Base-by-base conservation (phyloP, 768 basidiomycete species). In the Russula sp. region DNA sequence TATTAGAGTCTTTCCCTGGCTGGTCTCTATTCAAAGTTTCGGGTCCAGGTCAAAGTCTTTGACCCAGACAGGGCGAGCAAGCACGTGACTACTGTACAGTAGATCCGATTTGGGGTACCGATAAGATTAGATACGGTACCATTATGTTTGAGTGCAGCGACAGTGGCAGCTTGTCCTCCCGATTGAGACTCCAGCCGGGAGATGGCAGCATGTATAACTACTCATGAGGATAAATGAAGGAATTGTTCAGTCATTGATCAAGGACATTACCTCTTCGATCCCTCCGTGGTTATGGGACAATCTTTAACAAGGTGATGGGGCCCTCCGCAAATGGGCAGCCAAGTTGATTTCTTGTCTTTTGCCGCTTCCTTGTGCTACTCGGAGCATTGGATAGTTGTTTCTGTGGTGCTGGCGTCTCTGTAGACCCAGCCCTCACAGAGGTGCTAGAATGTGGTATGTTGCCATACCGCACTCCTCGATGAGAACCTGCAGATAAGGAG, bases 281-380 rank as follows among this genome's bases (percentile, higher is more conserved):
- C 88, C 56, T 75, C 74, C 7, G 61, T 63, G 3, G 86, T 77
- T 25, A 81, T 67, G 16, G 85, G 81, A 68, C 89, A 91, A 32
- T 79, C 75, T 68, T 81, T 77, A 10, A 81, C 61, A 70, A 86
- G 85, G 43, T 72, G 70, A 43, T 78, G 73, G 4, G 72, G 63
- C 34, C 64, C 66, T 46, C 70, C 72, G 61, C 88, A 89, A 43
- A 87, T 73, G 4, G 72, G 63, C 87, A 89, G 7, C 73, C 41
- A 3, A 53, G 65, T 3, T 70, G 55, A 7, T n/a, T 60, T 48
- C 62, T 39, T 14, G 73, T 66, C 67, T 78, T 79, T 72, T 81
- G 81, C 58, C 69, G 69, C 46, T 69, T 68, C 10, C 65, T 61
- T 3, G 14, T 22, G 13, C 58, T 36, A 22, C 45, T 55, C 13